Evolutionary conservation across 345 rosid species (phyloP).

Genomic region (Bruguiera gymnorhiza): DNA sequence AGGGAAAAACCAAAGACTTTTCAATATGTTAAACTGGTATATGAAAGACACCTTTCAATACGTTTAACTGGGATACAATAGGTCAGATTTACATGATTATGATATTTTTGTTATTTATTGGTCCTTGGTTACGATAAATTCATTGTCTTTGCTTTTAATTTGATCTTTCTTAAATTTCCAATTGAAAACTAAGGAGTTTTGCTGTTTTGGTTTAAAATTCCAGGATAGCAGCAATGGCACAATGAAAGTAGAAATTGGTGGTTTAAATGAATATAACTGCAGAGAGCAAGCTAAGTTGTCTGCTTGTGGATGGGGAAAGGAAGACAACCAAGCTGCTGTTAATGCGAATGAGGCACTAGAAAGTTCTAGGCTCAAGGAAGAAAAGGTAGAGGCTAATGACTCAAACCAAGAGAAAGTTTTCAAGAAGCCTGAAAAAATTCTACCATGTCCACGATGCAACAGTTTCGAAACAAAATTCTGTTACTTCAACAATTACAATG

Average conservation of each 20-base stretch:
- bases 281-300: slow-evolving; percentile 20
- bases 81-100: no score
- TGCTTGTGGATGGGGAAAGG: slow-evolving; percentile 12
- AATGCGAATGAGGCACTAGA: slow-evolving; percentile 21
- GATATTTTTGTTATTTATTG: no score
- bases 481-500: slow-evolving; percentile 90
- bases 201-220: slow-evolving; percentile 1
- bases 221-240: slow-evolving; percentile 31
- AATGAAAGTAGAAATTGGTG: slow-evolving; percentile 22
- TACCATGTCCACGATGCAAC: slow-evolving; percentile 90
- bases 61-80: no score
- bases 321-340: slow-evolving; percentile 15
- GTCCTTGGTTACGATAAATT: background rate
- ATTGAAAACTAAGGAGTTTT: background rate
- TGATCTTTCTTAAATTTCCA: background rate
- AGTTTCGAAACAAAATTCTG: slow-evolving; percentile 96
- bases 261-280: slow-evolving; percentile 7
- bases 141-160: background rate
- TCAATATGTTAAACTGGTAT: no score
- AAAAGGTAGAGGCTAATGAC: slow-evolving; percentile 40
- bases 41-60: background rate
- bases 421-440: slow-evolving; percentile 81
- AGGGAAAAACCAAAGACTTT: background rate
- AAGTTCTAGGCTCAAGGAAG: slow-evolving; percentile 41
- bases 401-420: slow-evolving; percentile 52